phyloP scores from a whole-genome alignment of 495 filamentous ascomycete species.

The Aspergillus nidulans region DNA sequence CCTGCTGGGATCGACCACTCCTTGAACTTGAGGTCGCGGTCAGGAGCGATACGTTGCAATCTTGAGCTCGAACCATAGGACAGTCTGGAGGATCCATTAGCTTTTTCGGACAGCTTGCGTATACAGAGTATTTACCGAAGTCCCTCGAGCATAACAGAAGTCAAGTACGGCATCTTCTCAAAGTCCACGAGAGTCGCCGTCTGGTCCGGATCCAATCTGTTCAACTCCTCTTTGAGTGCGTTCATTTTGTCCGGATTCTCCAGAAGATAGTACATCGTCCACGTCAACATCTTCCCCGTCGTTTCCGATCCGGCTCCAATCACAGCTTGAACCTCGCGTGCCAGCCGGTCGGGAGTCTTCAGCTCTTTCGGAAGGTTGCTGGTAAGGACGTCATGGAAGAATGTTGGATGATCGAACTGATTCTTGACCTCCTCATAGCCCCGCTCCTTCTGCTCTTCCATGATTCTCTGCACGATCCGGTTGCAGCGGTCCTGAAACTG shows the following conservation, averaged over 20 bases:
- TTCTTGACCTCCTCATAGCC: conserved; percentile 11
- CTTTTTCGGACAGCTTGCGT: not conserved
- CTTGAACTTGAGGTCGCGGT: conserved; percentile 31
- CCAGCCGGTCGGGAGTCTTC: conserved; percentile 27
- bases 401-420: conserved; percentile 25
- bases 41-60: conserved; percentile 31
- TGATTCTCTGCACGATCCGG: conserved; percentile 7
- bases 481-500: conserved; percentile 17
- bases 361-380: conserved; percentile 37
- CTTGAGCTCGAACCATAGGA: conserved; percentile 31
- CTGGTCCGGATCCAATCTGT: conserved; percentile 14
- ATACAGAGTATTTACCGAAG: conserved; percentile 12
- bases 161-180: conserved; percentile 34
- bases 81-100: conserved; percentile 11
- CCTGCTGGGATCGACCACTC: conserved; percentile 46
- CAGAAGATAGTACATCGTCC: conserved; percentile 39
- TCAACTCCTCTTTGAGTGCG: conserved; percentile 28
- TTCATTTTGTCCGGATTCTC: conserved; percentile 27
- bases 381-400: conserved; percentile 41
- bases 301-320: conserved; percentile 47
- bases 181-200: conserved; percentile 25
- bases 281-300: conserved; percentile 34
- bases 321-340: conserved; percentile 39
- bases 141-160: conserved; percentile 31
- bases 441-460: not conserved